phyloP scores from a whole-genome alignment of 805 yeast species.

The Wickerhamiella kurtzmanii region DNA sequence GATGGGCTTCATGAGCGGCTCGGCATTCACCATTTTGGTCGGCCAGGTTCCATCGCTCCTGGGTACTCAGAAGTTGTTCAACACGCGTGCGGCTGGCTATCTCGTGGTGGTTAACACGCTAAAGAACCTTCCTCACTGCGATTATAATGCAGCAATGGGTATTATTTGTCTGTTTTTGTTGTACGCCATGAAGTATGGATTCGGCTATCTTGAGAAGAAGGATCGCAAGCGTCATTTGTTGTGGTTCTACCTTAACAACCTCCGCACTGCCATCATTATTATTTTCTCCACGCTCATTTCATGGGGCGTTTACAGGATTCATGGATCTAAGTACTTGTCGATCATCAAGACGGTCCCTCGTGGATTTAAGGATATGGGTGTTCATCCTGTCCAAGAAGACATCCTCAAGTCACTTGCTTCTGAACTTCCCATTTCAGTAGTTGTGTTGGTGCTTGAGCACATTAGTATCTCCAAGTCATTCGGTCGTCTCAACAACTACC shows the following conservation, averaged over 20 bases:
- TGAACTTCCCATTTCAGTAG: slow-evolving; percentile 75
- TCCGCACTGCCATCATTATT: slow-evolving; percentile 71
- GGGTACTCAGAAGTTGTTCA: slow-evolving; percentile 54
- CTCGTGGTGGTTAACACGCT: slow-evolving; percentile 55
- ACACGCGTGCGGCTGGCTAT: slow-evolving; percentile 63
- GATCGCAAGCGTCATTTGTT: slow-evolving; percentile 43
- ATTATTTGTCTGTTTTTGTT: slow-evolving; percentile 56
- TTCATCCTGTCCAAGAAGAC: slow-evolving; percentile 49
- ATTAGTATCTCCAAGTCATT: slow-evolving; percentile 89
- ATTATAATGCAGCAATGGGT: slow-evolving; percentile 81
- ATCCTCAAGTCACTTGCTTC: slow-evolving; percentile 48
- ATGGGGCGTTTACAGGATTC: slow-evolving; percentile 48
- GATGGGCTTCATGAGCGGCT: slow-evolving; percentile 89
- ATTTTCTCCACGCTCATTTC: slow-evolving; percentile 72
- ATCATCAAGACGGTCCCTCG: slow-evolving; percentile 69
- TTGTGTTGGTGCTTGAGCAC: slow-evolving; percentile 76
- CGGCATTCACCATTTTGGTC: slow-evolving; percentile 65
- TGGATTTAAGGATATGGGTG: slow-evolving; percentile 68
- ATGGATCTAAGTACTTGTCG: slow-evolving; percentile 30
- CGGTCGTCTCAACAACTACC: slow-evolving; percentile 84
- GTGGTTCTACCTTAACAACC: slow-evolving; percentile 59
- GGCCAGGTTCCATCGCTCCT: slow-evolving; percentile 82
- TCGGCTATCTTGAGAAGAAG: slow-evolving; percentile 47
- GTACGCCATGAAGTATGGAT: slow-evolving; percentile 54
- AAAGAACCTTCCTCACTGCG: slow-evolving; percentile 55